A percentile compares a stretch with the other conserved stretches of the same genome.
Conservation (phyloP, 306 rosid species). For the Acacia acuminata region DNA sequence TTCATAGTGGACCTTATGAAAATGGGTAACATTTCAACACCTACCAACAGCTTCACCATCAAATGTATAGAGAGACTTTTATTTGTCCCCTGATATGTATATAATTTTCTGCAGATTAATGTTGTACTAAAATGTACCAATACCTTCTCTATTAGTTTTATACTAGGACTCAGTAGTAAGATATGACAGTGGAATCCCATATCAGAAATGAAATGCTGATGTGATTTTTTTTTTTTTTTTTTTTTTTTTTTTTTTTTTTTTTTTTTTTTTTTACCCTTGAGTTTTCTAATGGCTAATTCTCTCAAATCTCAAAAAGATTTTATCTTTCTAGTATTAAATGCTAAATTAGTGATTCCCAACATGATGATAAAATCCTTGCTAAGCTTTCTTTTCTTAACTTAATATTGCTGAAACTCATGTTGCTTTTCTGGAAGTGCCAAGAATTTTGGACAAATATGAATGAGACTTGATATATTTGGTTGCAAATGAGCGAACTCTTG, state of each 20-base stretch:
- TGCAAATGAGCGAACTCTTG: too few relatives aligned
- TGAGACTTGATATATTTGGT: too few relatives aligned
- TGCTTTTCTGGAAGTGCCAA: too few relatives aligned
- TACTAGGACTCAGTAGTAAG: neutral
- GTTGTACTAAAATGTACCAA: neutral
- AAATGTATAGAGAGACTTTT: conserved; percentile 13
- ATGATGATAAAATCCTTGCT: neutral
- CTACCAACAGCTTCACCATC: conserved; percentile 18
- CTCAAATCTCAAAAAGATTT: neutral
- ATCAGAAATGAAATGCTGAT: neutral
- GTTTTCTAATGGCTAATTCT: neutral
- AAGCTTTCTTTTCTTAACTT: too few relatives aligned
- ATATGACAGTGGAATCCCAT: neutral
- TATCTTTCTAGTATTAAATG: neutral
- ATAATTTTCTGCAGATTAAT: neutral
- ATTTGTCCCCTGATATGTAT: conserved; percentile 3
- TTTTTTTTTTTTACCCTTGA: too few relatives aligned
- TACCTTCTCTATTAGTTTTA: neutral
- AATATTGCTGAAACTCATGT: too few relatives aligned
- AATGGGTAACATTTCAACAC: conserved; percentile 25
- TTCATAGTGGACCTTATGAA: conserved; percentile 28
- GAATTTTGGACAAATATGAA: too few relatives aligned
- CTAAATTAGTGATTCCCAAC: neutral
- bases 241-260: neutral
- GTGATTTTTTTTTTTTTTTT: neutral